Evolutionary conservation across 805 yeast species (phyloP).

Genomic region (Schwanniomyces vanrijiae): DNA sequence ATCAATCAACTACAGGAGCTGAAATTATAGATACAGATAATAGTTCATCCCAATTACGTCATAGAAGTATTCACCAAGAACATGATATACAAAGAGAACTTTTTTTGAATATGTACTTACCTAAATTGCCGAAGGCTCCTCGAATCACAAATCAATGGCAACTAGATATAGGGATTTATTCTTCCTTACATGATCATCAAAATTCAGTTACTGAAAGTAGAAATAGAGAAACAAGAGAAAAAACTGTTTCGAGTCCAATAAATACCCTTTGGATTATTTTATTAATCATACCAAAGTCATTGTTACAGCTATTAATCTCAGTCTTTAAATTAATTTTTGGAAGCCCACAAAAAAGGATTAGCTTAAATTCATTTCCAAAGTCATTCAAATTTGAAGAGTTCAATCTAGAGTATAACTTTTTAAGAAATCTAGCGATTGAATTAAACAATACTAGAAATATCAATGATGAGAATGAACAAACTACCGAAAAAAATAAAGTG

Average conservation of each 20-base stretch:
- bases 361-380: conserved; percentile 20
- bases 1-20: conserved; percentile 9
- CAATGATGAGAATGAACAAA: background rate
- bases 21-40: conserved; percentile 22
- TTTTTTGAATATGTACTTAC: conserved; percentile 27
- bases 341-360: conserved; percentile 4
- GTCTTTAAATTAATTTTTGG: conserved; percentile 26
- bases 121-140: conserved; percentile 42
- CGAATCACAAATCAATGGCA: conserved; percentile 41
- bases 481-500: background rate
- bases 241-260: conserved; percentile 5
- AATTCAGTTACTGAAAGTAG: background rate
- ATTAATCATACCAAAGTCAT: conserved; percentile 54
- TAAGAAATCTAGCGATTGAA: conserved; percentile 1
- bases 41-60: conserved; percentile 7
- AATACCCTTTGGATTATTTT: conserved; percentile 50
- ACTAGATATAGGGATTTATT: conserved; percentile 40
- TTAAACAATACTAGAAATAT: background rate
- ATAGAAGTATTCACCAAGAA: conserved; percentile 7
- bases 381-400: conserved; percentile 27
- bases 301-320: conserved; percentile 43
- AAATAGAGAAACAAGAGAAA: background rate
- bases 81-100: conserved; percentile 8
- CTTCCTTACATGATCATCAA: conserved; percentile 22
- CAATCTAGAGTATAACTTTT: conserved; percentile 16